Percentiles rank a stretch among this genome's conserved stretches.
Evolutionary conservation across 2,329 filamentous ascomycete species (phyloP).

Genomic region (Aureobasidium melanogenum): DNA sequence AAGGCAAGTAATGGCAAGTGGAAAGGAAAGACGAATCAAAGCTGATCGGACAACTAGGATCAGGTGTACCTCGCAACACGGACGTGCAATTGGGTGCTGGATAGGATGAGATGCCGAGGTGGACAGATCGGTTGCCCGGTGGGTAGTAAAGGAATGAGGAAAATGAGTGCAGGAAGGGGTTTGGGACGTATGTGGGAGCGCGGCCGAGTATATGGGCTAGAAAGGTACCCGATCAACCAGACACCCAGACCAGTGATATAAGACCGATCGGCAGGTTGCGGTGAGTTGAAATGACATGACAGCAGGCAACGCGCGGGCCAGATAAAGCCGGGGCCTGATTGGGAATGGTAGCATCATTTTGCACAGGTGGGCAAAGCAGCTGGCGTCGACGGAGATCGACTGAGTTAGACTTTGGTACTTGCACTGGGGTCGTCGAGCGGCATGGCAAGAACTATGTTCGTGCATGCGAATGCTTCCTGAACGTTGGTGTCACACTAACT

Average conservation of each 20-base stretch:
- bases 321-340: conserved; percentile 1
- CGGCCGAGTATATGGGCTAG: conserved; percentile 7
- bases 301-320: conserved; percentile 12
- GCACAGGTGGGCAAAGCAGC: conserved; percentile 6
- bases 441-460: conserved; percentile 9
- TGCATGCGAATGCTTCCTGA: conserved; percentile 11
- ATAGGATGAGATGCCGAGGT: not conserved
- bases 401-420: conserved; percentile 13
- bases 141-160: not conserved
- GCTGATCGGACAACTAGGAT: not conserved
- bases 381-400: conserved; percentile 7
- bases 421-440: conserved; percentile 3
- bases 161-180: conserved; percentile 1
- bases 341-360: conserved; percentile 9
- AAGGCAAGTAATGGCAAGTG: not conserved
- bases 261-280: conserved; percentile 13
- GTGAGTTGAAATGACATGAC: conserved; percentile 15
- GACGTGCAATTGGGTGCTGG: not conserved
- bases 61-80: not conserved
- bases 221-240: conserved; percentile 9
- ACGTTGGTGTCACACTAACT: conserved; percentile 11
- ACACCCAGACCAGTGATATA: conserved; percentile 13
- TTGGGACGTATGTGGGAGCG: not conserved
- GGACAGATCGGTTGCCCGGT: not conserved
- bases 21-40: not conserved